Evolutionary conservation across 768 basidiomycete species (phyloP).

Genomic region (Hypholoma fasciculare): DNA sequence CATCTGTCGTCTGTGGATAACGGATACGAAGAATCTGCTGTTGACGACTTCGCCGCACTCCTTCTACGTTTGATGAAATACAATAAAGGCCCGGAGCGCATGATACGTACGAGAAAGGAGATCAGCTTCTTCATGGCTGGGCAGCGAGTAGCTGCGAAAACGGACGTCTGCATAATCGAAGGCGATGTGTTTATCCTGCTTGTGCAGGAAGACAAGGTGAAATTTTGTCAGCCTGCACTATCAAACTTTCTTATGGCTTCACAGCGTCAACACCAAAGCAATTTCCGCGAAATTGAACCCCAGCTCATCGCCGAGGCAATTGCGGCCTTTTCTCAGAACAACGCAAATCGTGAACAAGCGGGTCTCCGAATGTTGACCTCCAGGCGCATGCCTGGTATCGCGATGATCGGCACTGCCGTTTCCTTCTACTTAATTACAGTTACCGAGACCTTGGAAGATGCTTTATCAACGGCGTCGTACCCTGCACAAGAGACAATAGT

Average conservation of each 20-base stretch:
- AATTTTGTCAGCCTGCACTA: neutral
- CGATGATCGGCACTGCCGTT: slow-evolving; percentile 19
- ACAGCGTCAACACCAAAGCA: too few relatives aligned
- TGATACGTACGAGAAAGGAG: slow-evolving; percentile 22
- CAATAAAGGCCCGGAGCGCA: slow-evolving; percentile 15
- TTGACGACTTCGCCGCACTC: slow-evolving; percentile 30
- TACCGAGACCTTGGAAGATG: slow-evolving; percentile 17
- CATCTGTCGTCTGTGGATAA: slow-evolving; percentile 19
- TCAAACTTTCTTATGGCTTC: neutral
- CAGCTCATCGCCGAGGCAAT: slow-evolving; percentile 20
- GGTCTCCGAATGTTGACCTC: slow-evolving; percentile 15
- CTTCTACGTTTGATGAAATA: slow-evolving; percentile 24
- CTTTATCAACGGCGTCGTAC: slow-evolving; percentile 17
- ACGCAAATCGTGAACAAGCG: slow-evolving; percentile 11
- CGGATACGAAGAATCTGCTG: slow-evolving; percentile 31
- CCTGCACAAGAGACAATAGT: slow-evolving; percentile 20
- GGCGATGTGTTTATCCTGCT: slow-evolving; percentile 14
- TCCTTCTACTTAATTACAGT: slow-evolving; percentile 21
- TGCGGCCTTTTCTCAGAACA: slow-evolving; percentile 25
- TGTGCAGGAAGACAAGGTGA: slow-evolving; percentile 19
- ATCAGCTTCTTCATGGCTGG: slow-evolving; percentile 29
- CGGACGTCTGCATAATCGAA: slow-evolving; percentile 32
- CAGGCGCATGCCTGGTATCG: slow-evolving; percentile 27
- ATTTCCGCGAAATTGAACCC: slow-evolving; percentile 8
- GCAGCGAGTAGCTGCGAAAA: slow-evolving; percentile 18